Percentiles rank a stretch among this genome's conserved stretches.
Evolutionary conservation across 129 eudicot genomes (phyloP).

Genomic region (Flaveria ramosissima): DNA sequence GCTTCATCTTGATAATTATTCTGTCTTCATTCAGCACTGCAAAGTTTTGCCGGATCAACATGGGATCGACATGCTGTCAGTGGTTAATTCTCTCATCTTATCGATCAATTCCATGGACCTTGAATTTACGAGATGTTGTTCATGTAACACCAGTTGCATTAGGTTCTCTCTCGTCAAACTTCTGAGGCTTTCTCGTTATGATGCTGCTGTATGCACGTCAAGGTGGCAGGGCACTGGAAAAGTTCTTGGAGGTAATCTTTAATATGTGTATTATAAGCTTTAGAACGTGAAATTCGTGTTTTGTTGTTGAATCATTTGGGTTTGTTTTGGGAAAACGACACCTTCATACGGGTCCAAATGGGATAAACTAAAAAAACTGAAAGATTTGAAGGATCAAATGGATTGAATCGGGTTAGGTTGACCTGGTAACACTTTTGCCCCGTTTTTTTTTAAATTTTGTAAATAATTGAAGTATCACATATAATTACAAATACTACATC

Average conservation of each 20-base stretch:
- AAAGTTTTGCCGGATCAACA: constrained; percentile 67
- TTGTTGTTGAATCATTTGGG: neutral
- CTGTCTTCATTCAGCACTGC: constrained; percentile 41
- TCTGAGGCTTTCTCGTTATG: constrained; percentile 72
- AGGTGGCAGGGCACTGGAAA: constrained; percentile 78
- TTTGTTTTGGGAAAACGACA: neutral
- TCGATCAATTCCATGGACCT: constrained; percentile 63
- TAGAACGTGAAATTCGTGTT: neutral
- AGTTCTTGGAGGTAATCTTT: constrained; percentile 82
- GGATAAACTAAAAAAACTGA: neutral
- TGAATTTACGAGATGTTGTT: constrained; percentile 50
- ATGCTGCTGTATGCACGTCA: constrained; percentile 84
- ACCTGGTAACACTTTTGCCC: too few species aligned
- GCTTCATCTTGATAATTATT: constrained; percentile 1
- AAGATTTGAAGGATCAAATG: neutral
- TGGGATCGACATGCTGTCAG: constrained; percentile 61
- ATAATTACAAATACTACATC: too few species aligned
- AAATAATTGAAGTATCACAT: too few species aligned
- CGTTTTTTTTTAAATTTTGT: too few species aligned
- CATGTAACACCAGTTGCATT: constrained; percentile 82
- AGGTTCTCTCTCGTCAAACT: constrained; percentile 70
- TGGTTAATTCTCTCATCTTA: constrained; percentile 65
- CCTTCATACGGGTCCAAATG: neutral
- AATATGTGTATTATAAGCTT: neutral
- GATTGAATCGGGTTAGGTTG: neutral